A percentile compares a stretch with the other conserved stretches of the same genome.
phyloP scores from a whole-genome alignment of 495 filamentous ascomycete species.

The Aspergillus sclerotioniger region DNA sequence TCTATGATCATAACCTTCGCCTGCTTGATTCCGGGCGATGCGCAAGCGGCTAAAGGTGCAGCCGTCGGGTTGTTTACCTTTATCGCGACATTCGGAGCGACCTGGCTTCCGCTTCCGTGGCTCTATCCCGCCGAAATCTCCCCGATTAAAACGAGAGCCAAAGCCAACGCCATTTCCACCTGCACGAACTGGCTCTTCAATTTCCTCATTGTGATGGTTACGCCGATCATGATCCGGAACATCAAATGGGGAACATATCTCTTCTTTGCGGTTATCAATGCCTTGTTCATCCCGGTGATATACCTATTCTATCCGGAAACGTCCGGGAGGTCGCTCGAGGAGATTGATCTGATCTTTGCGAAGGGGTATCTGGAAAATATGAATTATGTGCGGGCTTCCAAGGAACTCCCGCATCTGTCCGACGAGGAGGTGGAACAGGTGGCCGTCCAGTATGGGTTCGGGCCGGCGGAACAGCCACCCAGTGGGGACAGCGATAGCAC shows the following conservation, averaged over 20 bases:
- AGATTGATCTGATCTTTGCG: conserved; percentile 60
- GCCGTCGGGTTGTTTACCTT: conserved; percentile 42
- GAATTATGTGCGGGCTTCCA: no score
- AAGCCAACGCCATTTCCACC: conserved; percentile 50
- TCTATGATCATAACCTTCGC: conserved; percentile 38
- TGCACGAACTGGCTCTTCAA: conserved; percentile 49
- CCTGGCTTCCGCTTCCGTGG: conserved; percentile 55
- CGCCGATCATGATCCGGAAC: conserved; percentile 35
- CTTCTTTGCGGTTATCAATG: conserved; percentile 72
- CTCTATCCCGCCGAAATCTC: conserved; percentile 76
- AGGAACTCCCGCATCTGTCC: no score
- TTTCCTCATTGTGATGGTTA: conserved; percentile 49
- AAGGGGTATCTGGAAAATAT: conserved; percentile 41
- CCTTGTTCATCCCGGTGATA: conserved; percentile 57
- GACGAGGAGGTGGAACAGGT: no score
- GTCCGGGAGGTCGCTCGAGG: conserved; percentile 65
- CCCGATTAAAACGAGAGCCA: conserved; percentile 69
- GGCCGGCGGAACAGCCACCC: no score
- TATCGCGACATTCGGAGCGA: conserved; percentile 42
- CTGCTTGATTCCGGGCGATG: conserved; percentile 26
- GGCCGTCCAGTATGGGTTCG: no score
- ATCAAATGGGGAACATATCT: conserved; percentile 39
- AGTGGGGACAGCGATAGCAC: no score
- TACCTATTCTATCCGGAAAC: conserved; percentile 76
- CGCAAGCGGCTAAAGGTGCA: conserved; percentile 33